Conservation (phyloP, 2,329 filamentous ascomycete species). For the Colletotrichum destructivum region DNA sequence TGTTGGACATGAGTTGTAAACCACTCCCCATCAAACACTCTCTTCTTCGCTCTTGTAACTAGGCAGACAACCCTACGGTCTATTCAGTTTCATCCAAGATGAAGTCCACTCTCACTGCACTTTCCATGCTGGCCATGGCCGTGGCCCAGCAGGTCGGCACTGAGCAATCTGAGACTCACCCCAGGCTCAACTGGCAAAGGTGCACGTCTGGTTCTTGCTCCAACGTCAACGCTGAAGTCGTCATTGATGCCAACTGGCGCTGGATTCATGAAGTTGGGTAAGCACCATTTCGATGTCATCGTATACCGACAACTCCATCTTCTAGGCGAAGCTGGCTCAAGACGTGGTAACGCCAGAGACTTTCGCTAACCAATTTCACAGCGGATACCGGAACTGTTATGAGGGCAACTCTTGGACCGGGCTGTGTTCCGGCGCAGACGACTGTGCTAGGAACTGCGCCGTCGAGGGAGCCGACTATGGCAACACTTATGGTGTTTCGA, state of each 20-base stretch:
- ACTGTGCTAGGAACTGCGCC: constrained; percentile 58
- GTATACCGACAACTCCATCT: background rate
- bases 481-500: constrained; percentile 60
- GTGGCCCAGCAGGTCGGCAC: constrained; percentile 47
- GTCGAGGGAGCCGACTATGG: constrained; percentile 61
- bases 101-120: constrained; percentile 41
- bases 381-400: constrained; percentile 47
- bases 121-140: constrained; percentile 44
- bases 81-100: constrained; percentile 22
- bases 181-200: constrained; percentile 47
- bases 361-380: background rate
- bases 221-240: constrained; percentile 57
- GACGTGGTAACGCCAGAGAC: too few species aligned
- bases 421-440: constrained; percentile 52
- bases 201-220: constrained; percentile 52
- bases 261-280: constrained; percentile 58
- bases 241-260: constrained; percentile 65
- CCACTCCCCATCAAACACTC: constrained; percentile 11
- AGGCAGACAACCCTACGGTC: background rate
- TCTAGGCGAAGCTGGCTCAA: background rate
- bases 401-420: constrained; percentile 54
- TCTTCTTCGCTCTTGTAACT: background rate
- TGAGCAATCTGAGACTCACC: constrained; percentile 46
- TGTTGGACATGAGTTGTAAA: background rate
- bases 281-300: background rate